Percentiles rank a stretch among this genome's conserved stretches.
These are phyloP conservation scores for Suhomyces terraborum DNA, from an alignment of 1,139 yeast genomes.

Conservation along the genomic window DNA sequence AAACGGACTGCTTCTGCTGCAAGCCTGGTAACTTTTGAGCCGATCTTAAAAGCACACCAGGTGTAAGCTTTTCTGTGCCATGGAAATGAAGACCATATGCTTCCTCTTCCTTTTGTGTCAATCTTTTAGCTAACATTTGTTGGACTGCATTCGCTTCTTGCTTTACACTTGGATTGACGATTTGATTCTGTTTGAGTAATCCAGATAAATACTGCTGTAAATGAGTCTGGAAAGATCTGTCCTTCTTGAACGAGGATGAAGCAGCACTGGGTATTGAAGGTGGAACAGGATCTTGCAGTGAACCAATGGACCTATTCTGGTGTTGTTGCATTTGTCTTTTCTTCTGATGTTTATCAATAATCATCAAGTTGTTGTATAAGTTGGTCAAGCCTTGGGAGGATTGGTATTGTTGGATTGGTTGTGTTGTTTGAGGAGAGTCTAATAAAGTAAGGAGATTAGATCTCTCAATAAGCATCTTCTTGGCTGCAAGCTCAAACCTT, in stretches of 20 bases:
- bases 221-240: conserved; percentile 53
- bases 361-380: conserved; percentile 76
- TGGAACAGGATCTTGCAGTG: conserved; percentile 52
- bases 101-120: conserved; percentile 78
- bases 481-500: conserved; percentile 89
- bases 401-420: conserved; percentile 73
- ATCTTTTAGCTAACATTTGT: conserved; percentile 52
- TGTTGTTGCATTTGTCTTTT: conserved; percentile 38
- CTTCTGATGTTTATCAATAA: conserved; percentile 66
- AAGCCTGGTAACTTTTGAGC: conserved; percentile 51
- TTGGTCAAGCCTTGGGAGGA: conserved; percentile 90
- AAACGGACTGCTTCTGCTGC: conserved; percentile 60
- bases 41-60: conserved; percentile 82
- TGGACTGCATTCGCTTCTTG: conserved; percentile 44
- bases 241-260: conserved; percentile 52
- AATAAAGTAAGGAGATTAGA: conserved; percentile 73
- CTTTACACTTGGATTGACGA: conserved; percentile 27
- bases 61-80: conserved; percentile 66
- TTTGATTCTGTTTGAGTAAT: conserved; percentile 40
- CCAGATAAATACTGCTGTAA: conserved; percentile 48
- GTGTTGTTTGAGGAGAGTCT: conserved; percentile 87
- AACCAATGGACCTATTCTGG: conserved; percentile 31
- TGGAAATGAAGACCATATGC: conserved; percentile 85
- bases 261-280: conserved; percentile 63
- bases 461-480: conserved; percentile 82